These are phyloP conservation scores for Teunomyces funiuensis DNA, from an alignment of 805 yeast species.

Conservation along the genomic window DNA sequence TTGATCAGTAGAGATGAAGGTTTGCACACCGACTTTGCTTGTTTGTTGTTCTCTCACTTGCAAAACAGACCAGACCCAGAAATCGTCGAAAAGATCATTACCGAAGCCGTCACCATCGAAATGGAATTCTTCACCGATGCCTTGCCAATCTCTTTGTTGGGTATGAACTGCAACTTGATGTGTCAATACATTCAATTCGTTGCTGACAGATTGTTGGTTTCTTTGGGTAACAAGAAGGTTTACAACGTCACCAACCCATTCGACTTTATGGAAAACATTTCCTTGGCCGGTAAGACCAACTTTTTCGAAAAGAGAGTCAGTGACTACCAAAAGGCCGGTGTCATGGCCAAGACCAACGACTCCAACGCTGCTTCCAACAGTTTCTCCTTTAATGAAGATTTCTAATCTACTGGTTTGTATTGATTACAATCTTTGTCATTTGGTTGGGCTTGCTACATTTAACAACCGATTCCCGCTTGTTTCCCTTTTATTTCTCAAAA, in stretches of 20 bases:
- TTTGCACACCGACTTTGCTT: conserved; percentile 97
- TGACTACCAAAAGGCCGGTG: conserved; percentile 99
- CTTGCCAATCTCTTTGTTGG: conserved; percentile 86
- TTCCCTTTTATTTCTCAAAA: conserved; percentile 7
- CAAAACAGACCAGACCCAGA: conserved; percentile 80
- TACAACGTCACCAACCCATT: conserved; percentile 91
- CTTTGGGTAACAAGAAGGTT: conserved; percentile 87
- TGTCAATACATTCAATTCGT: conserved; percentile 97
- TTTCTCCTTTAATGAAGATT: conserved; percentile 91
- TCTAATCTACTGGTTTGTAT: conserved; percentile 42
- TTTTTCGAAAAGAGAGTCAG: conserved; percentile 98
- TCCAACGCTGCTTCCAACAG: conserved; percentile 48
- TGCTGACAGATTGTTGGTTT: conserved; percentile 90
- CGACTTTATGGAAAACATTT: conserved; percentile 98
- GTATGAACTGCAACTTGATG: conserved; percentile 94
- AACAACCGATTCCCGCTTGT: conserved; percentile 5
- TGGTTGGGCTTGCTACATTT: background rate
- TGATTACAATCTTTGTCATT: background rate
- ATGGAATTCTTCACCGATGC: conserved; percentile 95
- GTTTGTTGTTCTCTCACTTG: conserved; percentile 89
- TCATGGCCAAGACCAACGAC: conserved; percentile 75
- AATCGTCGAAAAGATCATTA: conserved; percentile 81
- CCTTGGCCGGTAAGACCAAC: conserved; percentile 97
- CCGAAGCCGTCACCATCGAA: conserved; percentile 94
- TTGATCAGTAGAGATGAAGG: conserved; percentile 98